Evolutionary conservation across 2,329 filamentous ascomycete species (phyloP).

Genomic region (Scedosporium apiospermum): DNA sequence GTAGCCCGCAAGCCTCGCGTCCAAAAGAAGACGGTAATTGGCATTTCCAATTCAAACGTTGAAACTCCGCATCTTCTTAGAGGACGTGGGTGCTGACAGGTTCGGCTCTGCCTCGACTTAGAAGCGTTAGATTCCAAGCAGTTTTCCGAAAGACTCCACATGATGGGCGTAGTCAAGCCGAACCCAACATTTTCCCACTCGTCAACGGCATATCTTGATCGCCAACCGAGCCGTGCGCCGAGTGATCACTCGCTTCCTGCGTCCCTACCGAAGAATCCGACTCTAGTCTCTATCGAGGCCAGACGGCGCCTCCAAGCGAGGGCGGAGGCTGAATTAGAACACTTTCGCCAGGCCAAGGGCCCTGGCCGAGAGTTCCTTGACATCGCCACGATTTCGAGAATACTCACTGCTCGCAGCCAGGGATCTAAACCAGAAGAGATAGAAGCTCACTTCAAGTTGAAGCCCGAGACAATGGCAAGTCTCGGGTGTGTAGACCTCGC

Average conservation of each 20-base stretch:
- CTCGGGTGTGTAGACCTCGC: not conserved
- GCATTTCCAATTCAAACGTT: conserved; percentile 9
- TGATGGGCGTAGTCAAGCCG: conserved; percentile 46
- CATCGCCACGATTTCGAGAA: not conserved
- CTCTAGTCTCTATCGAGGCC: not conserved
- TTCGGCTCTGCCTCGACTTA: not conserved
- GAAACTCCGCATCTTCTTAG: conserved; percentile 26
- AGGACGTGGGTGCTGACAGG: conserved; percentile 32
- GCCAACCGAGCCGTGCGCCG: not conserved
- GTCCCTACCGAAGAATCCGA: not conserved
- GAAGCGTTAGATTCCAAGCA: conserved; percentile 20
- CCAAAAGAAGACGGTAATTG: conserved; percentile 21
- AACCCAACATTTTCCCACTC: conserved; percentile 44
- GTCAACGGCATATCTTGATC: conserved; percentile 26
- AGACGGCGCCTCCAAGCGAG: not conserved
- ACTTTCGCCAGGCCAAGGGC: not conserved
- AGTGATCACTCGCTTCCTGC: not conserved
- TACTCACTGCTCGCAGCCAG: not conserved
- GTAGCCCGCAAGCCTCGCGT: conserved; percentile 11
- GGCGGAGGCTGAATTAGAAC: not conserved
- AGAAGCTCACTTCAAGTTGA: not conserved
- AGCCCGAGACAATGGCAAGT: not conserved
- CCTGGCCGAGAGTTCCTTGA: not conserved
- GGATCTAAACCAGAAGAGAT: not conserved
- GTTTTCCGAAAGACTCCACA: conserved; percentile 40